Conservation (phyloP, 495 filamentous ascomycete species). For the Penicillium simplicissimum region DNA sequence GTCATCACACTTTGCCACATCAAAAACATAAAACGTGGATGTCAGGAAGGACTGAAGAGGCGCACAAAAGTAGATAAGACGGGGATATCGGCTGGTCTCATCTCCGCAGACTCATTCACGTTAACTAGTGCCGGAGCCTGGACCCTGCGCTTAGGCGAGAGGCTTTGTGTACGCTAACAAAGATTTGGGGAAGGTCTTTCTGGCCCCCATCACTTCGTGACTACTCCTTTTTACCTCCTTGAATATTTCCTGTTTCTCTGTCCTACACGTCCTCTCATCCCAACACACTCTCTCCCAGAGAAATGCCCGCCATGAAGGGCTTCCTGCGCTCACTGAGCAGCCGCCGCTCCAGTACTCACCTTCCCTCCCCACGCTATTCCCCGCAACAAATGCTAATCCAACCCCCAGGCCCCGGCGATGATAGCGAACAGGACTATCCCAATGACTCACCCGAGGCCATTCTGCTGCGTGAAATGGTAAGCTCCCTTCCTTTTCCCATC, state of each 20-base stretch:
- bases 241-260: background rate
- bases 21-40: background rate
- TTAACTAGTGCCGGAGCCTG: background rate
- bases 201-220: background rate
- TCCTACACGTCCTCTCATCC: background rate
- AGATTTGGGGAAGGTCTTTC: background rate
- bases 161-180: slow-evolving; percentile 2
- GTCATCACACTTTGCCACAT: slow-evolving; percentile 5
- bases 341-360: slow-evolving; percentile 28
- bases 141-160: slow-evolving; percentile 4
- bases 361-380: slow-evolving; percentile 1
- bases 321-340: slow-evolving; percentile 15
- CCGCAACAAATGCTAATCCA: slow-evolving; percentile 15
- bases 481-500: background rate
- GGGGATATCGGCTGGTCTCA: background rate
- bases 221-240: background rate
- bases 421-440: slow-evolving; percentile 21
- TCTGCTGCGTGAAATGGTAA: slow-evolving; percentile 52
- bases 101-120: background rate
- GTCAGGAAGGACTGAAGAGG: background rate
- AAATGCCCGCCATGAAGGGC: slow-evolving; percentile 20
- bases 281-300: background rate
- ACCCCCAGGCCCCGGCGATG: slow-evolving; percentile 22
- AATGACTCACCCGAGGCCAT: slow-evolving; percentile 52
- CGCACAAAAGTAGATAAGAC: background rate